Conservation (phyloP, 2,329 filamentous ascomycete genomes). For the Sphaerulina vaccinii region DNA sequence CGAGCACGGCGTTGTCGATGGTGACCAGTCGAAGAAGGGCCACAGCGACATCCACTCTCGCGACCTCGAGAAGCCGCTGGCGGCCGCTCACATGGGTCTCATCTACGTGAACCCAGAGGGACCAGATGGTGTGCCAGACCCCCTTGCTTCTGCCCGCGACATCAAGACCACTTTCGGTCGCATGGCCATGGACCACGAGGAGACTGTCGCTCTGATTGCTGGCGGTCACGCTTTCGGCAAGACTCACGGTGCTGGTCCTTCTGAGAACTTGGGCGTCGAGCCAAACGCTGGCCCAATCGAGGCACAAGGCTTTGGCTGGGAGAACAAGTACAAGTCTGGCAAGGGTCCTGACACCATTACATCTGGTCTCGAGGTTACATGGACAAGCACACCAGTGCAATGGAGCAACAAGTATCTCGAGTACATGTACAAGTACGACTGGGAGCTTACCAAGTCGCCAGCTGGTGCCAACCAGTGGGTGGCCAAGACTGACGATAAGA, state of each 20-base stretch:
- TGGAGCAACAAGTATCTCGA: conserved; percentile 75
- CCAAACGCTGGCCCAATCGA: conserved; percentile 65
- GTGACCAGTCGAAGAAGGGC: conserved; percentile 43
- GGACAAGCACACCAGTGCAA: conserved; percentile 72
- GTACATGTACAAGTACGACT: conserved; percentile 75
- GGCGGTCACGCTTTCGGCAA: conserved; percentile 79
- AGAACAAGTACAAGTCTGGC: conserved; percentile 62
- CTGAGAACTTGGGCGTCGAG: conserved; percentile 64
- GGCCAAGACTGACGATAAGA: conserved; percentile 64
- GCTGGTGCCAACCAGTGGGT: conserved; percentile 76
- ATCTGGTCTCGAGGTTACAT: conserved; percentile 74
- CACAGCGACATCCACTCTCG: conserved; percentile 53
- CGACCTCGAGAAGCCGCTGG: conserved; percentile 67
- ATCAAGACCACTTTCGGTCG: conserved; percentile 73
- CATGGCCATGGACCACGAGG: conserved; percentile 82
- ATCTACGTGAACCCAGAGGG: conserved; percentile 83
- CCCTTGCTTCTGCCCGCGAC: conserved; percentile 66
- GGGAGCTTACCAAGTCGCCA: conserved; percentile 73
- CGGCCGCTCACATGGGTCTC: conserved; percentile 69
- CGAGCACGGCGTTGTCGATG: conserved; percentile 45
- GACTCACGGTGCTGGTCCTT: conserved; percentile 70
- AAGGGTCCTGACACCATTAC: conserved; percentile 74
- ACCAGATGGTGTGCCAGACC: conserved; percentile 69
- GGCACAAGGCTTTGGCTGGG: conserved; percentile 71
- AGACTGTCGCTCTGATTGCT: conserved; percentile 76